Conservation (phyloP, 2,329 filamentous ascomycete genomes). For the Anthostomella pinea region DNA sequence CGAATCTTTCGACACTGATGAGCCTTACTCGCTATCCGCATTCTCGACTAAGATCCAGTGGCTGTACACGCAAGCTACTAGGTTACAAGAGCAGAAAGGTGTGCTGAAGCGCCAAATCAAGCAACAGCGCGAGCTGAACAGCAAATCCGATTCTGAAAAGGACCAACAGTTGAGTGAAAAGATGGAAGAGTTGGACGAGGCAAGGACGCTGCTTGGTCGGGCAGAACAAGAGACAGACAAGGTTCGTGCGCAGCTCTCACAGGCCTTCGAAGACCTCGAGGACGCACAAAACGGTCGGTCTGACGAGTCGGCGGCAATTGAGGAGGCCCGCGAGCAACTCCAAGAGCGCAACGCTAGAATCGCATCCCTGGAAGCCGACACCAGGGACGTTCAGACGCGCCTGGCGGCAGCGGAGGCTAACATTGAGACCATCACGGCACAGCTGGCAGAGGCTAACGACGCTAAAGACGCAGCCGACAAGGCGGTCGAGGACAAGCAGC, state of each 20-base stretch:
- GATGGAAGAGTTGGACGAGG: slow-evolving; percentile 53
- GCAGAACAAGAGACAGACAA: slow-evolving; percentile 35
- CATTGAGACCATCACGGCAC: slow-evolving; percentile 36
- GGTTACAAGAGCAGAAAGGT: slow-evolving; percentile 80
- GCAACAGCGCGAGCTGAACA: slow-evolving; percentile 90
- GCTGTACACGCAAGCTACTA: slow-evolving; percentile 72
- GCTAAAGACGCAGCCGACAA: slow-evolving; percentile 29
- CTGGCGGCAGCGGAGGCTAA: slow-evolving; percentile 38
- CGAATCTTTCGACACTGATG: slow-evolving; percentile 55
- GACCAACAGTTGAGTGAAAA: slow-evolving; percentile 62
- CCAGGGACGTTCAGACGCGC: slow-evolving; percentile 37
- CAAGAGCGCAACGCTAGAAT: slow-evolving; percentile 44
- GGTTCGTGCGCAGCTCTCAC: slow-evolving; percentile 48
- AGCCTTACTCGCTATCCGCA: slow-evolving; percentile 68
- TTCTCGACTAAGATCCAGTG: slow-evolving; percentile 78
- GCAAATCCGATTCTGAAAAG: slow-evolving; percentile 73
- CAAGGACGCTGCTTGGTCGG: slow-evolving; percentile 24
- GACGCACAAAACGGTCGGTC: slow-evolving; percentile 30
- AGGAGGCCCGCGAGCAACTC: slow-evolving; percentile 38
- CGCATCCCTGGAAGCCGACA: slow-evolving; percentile 41
- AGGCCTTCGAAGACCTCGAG: slow-evolving; percentile 48
- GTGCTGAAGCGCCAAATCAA: slow-evolving; percentile 91
- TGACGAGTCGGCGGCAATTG: slow-evolving; percentile 34
- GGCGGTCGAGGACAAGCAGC: slow-evolving; percentile 31
- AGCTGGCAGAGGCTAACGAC: slow-evolving; percentile 34